These are phyloP conservation scores for Auriscalpium microsporum DNA, from an alignment of 768 basidiomycete genomes.

Conservation along the genomic window DNA sequence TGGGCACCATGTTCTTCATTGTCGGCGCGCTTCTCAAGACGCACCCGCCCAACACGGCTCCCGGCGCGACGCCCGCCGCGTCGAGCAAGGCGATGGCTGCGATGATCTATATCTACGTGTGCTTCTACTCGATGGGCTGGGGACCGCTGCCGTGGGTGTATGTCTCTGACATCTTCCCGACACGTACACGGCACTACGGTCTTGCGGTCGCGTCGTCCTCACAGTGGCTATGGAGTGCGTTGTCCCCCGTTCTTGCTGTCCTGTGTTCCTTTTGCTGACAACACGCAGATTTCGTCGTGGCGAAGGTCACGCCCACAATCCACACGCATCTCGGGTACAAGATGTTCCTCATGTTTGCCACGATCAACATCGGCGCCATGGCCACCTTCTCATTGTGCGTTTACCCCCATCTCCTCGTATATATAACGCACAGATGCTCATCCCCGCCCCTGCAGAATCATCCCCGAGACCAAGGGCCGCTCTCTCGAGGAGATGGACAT, in stretches of 20 bases:
- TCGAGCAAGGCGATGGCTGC: conserved; percentile 75
- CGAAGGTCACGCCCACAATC: conserved; percentile 62
- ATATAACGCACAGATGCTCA: not conserved
- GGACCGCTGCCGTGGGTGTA: conserved; percentile 56
- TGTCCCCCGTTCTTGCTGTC: not conserved
- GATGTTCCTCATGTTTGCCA: conserved; percentile 69
- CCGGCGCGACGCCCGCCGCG: conserved; percentile 30
- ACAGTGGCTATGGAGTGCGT: conserved; percentile 78
- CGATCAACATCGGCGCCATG: conserved; percentile 69
- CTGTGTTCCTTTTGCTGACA: not conserved
- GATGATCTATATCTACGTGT: conserved; percentile 80
- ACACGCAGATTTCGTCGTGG: conserved; percentile 54
- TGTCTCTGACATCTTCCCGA: conserved; percentile 82
- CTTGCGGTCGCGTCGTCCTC: conserved; percentile 65
- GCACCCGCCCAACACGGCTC: conserved; percentile 43
- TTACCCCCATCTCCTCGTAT: not conserved
- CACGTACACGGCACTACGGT: conserved; percentile 75
- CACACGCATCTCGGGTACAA: conserved; percentile 58
- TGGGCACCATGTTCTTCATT: conserved; percentile 77
- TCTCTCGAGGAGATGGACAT: conserved; percentile 47
- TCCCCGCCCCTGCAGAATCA: conserved; percentile 18
- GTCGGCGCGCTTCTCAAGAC: conserved; percentile 79
- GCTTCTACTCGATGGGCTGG: conserved; percentile 86
- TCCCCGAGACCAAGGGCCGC: conserved; percentile 35
- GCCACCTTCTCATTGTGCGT: conserved; percentile 55